These are phyloP conservation scores for Candida bentonensis DNA, from an alignment of 805 yeast genomes.

Conservation along the genomic window DNA sequence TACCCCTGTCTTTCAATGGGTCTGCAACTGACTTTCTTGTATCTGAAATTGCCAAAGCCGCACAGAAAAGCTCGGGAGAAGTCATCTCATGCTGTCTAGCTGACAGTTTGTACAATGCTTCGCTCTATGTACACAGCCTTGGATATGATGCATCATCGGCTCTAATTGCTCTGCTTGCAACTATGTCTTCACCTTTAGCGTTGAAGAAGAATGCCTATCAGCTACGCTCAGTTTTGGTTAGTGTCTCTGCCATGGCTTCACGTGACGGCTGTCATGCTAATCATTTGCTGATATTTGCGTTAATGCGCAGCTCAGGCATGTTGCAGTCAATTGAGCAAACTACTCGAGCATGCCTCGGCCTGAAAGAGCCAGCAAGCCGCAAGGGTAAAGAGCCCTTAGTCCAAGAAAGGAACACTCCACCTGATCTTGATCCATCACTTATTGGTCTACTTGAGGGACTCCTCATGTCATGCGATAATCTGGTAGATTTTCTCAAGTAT, in stretches of 20 bases:
- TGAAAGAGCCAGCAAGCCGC: too few species aligned
- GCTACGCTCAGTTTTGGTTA: conserved; percentile 10
- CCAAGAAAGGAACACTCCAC: too few species aligned
- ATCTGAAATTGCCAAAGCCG: conserved; percentile 9
- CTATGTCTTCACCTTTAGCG: conserved; percentile 13
- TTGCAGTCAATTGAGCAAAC: too few species aligned
- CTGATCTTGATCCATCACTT: conserved; percentile 10
- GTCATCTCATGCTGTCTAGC: not conserved
- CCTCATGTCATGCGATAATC: not conserved
- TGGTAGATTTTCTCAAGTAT: not conserved
- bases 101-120: conserved; percentile 17
- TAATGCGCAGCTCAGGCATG: conserved; percentile 15
- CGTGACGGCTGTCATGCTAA: conserved; percentile 16
- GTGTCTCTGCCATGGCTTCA: conserved; percentile 12
- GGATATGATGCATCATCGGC: conserved; percentile 16
- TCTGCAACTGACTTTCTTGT: conserved; percentile 20
- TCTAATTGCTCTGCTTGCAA: conserved; percentile 14
- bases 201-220: conserved; percentile 12
- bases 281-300: conserved; percentile 14
- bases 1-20: conserved; percentile 12
- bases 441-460: conserved; percentile 6
- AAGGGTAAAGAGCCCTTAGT: too few species aligned
- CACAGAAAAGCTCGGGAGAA: conserved; percentile 1
- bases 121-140: conserved; percentile 17
- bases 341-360: too few species aligned